A percentile compares a stretch with the other conserved stretches of the same genome.
Conservation (phyloP, 139 green algal species). For the Picochlorum costavermella region DNA sequence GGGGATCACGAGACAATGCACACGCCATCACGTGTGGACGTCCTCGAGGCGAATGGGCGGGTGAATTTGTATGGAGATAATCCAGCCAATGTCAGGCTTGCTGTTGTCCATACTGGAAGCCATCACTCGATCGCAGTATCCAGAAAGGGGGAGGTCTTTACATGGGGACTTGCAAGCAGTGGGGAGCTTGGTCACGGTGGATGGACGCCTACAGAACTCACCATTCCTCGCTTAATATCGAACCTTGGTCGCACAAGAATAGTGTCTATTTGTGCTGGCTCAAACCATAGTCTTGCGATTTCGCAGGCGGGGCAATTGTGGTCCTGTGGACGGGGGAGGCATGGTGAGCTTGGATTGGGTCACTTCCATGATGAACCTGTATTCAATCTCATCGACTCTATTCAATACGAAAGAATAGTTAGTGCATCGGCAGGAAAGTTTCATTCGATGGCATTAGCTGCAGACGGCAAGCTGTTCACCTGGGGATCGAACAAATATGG, state of each 20-base stretch:
- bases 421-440: conserved; percentile 47
- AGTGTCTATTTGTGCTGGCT: conserved; percentile 55
- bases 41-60: conserved; percentile 31
- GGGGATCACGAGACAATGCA: conserved; percentile 28
- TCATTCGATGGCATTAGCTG: conserved; percentile 65
- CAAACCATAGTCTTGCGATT: conserved; percentile 75
- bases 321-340: conserved; percentile 56
- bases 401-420: conserved; percentile 43
- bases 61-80: conserved; percentile 11
- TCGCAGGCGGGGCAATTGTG: conserved; percentile 55
- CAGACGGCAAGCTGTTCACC: conserved; percentile 66
- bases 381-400: conserved; percentile 29
- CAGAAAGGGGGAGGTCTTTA: conserved; percentile 57
- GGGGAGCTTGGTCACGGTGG: conserved; percentile 66
- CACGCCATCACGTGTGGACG: conserved; percentile 17
- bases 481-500: conserved; percentile 57
- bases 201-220: conserved; percentile 52
- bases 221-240: conserved; percentile 24
- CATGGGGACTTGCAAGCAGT: conserved; percentile 64
- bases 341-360: conserved; percentile 48
- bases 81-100: conserved; percentile 32
- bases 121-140: conserved; percentile 54
- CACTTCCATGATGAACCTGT: conserved; percentile 43
- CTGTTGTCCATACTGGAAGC: conserved; percentile 57
- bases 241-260: conserved; percentile 40